Percentiles rank a stretch among this genome's conserved stretches.
Conservation (phyloP, 768 basidiomycete genomes). For the Phylloporus arenicola region DNA sequence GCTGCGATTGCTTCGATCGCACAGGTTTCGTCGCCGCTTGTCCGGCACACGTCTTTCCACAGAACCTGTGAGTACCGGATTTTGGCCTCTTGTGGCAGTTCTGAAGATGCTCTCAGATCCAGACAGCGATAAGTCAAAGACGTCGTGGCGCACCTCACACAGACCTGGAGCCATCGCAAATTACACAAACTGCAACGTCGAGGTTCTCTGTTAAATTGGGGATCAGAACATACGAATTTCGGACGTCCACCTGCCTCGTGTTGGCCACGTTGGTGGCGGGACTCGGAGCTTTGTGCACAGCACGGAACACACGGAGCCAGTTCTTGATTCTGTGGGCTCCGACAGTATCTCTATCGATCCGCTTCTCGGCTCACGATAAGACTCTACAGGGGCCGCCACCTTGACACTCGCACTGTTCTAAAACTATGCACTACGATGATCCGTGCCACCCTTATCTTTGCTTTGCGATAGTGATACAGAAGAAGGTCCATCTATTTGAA, state of each 20-base stretch:
- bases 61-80: constrained; percentile 49
- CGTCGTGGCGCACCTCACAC: constrained; percentile 26
- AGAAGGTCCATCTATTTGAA: constrained; percentile 27
- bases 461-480: constrained; percentile 16
- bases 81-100: constrained; percentile 54
- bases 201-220: constrained; percentile 8
- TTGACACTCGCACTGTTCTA: not conserved
- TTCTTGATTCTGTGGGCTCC: constrained; percentile 1
- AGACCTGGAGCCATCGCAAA: constrained; percentile 23
- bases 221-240: constrained; percentile 6
- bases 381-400: not conserved
- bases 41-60: constrained; percentile 51
- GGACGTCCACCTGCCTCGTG: constrained; percentile 19
- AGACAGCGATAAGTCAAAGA: constrained; percentile 1
- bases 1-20: constrained; percentile 10
- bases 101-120: constrained; percentile 27
- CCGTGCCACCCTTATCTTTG: constrained; percentile 15
- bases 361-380: constrained; percentile 16
- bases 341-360: constrained; percentile 10
- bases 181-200: constrained; percentile 8
- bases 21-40: constrained; percentile 28
- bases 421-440: not conserved
- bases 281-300: constrained; percentile 4
- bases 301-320: constrained; percentile 1
- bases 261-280: constrained; percentile 17